These are phyloP conservation scores for Venturia carpophila DNA, from an alignment of 2,329 filamentous ascomycete species.

Conservation along the genomic window DNA sequence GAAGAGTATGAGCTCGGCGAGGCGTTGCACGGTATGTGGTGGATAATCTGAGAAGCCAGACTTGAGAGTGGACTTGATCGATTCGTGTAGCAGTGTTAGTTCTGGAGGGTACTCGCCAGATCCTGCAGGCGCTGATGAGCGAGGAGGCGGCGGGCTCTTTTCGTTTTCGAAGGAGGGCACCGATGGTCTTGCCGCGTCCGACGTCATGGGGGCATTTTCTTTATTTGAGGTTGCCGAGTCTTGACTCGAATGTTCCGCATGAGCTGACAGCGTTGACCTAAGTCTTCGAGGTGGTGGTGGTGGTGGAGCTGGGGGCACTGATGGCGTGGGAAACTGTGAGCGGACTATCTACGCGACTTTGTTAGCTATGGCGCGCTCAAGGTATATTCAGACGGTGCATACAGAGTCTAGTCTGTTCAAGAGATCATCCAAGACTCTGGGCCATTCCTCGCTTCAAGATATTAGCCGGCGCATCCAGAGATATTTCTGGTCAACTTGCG, in stretches of 20 bases:
- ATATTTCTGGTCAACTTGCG: constrained; percentile 37
- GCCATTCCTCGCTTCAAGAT: constrained; percentile 57
- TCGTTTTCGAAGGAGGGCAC: constrained; percentile 37
- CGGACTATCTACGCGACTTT: constrained; percentile 55
- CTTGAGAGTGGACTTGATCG: constrained; percentile 46
- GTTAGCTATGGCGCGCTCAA: constrained; percentile 10
- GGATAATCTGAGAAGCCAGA: constrained; percentile 65
- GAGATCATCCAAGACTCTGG: constrained; percentile 55
- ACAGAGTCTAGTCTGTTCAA: constrained; percentile 62
- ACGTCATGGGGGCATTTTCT: constrained; percentile 54
- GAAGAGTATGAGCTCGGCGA: constrained; percentile 74
- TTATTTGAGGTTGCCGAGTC: constrained; percentile 56
- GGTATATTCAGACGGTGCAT: constrained; percentile 18
- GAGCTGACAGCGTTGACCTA: constrained; percentile 22
- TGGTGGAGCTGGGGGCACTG: constrained; percentile 40
- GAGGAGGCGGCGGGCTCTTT: not conserved
- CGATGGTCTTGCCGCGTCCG: constrained; percentile 32
- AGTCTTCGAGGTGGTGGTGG: constrained; percentile 38
- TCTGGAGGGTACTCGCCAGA: constrained; percentile 47
- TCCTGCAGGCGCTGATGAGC: constrained; percentile 10
- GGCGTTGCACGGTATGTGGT: constrained; percentile 85
- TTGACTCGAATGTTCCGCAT: constrained; percentile 26
- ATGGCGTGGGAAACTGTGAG: constrained; percentile 67
- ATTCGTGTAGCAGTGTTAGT: constrained; percentile 28
- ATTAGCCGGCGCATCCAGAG: constrained; percentile 26